Evolutionary conservation across 2,329 filamentous ascomycete genomes (phyloP), one percentile per base, ranked within the genome.

Genomic region (Cladophialophora bantiana): DNA sequence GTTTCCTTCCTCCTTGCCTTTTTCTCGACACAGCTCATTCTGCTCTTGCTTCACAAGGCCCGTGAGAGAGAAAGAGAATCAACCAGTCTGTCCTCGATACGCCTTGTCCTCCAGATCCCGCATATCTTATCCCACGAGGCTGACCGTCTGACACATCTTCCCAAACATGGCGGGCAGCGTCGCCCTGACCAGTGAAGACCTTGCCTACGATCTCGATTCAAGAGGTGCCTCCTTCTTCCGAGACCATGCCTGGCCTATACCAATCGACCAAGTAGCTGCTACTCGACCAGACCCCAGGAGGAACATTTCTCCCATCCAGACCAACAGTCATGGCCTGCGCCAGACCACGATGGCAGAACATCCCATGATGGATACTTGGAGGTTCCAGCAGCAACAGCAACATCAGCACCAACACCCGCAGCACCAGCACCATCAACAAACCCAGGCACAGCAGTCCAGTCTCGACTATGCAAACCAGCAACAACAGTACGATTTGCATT

Each of bases 401-500:
- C 69, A 70, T 31, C 68, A 68, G 20, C 59, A 63, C 1, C 64
- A 68, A n/a, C n/a, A n/a, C n/a, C n/a, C n/a, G 15, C 68, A 70
- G 9, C 66, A 66, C 0, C 67, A 69, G n/a, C 71, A 79, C 20
- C 68, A 69, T 45, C 70, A 72, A 42, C 62, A 64, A 35, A 36
- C 52, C 13, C 64, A 68, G 13, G 18, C 56, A 31, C 67, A 69
- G 7, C 69, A 68, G 18, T 26, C 61, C 4, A 64, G 42, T 52
- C 48, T 68, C 36, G 68, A 73, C 40, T 73, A 59, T 55, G 53
- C 65, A 34, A 57, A 61, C 9, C 65, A 66, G 45, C 80, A 80
- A 72, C 72, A 76, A 38, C 70, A 78, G 52, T 87, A 86, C 73
- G 86, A 89, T 69, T 81, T 84, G 45, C 80, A 85, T 4, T 78